These are phyloP conservation scores for Hanseniaspora uvarum DNA, from an alignment of 1,139 yeast species.

Conservation along the genomic window DNA sequence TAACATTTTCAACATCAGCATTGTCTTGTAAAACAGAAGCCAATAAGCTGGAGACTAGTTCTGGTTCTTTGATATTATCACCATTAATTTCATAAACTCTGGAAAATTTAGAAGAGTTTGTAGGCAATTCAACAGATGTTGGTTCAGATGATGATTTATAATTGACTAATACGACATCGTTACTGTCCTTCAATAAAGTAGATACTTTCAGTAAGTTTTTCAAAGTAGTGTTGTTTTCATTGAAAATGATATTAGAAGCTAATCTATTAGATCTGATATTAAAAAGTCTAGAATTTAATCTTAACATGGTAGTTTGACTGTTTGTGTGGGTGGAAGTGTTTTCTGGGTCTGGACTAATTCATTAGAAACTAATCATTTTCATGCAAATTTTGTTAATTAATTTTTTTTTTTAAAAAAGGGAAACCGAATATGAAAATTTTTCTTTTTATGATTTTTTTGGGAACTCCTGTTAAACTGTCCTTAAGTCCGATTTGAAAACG, in stretches of 20 bases:
- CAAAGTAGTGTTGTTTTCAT: slow-evolving; percentile 10
- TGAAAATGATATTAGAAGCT: slow-evolving; percentile 10
- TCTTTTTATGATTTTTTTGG: too few relatives aligned
- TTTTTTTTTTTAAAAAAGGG: too few relatives aligned
- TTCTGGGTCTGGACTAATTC: too few relatives aligned
- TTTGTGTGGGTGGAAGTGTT: too few relatives aligned
- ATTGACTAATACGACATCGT: slow-evolving; percentile 7
- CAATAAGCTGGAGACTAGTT: slow-evolving; percentile 7
- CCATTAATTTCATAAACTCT: slow-evolving; percentile 7
- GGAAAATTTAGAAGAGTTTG: neutral
- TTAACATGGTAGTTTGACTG: neutral
- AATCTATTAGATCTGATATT: neutral
- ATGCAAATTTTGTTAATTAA: too few relatives aligned
- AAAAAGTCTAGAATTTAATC: neutral
- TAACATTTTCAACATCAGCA: slow-evolving; percentile 54
- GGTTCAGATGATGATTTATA: neutral
- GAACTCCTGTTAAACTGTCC: too few relatives aligned
- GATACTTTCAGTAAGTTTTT: slow-evolving; percentile 9
- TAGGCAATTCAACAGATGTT: neutral
- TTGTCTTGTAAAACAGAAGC: neutral
- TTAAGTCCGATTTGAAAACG: too few relatives aligned
- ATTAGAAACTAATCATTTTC: too few relatives aligned
- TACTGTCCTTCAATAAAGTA: neutral
- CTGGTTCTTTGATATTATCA: slow-evolving; percentile 11
- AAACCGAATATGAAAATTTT: too few relatives aligned